Evolutionary conservation across 2,329 filamentous ascomycete genomes (phyloP), one percentile per base, ranked within the genome.

Genomic region (Chaetomiaceae sp.): DNA sequence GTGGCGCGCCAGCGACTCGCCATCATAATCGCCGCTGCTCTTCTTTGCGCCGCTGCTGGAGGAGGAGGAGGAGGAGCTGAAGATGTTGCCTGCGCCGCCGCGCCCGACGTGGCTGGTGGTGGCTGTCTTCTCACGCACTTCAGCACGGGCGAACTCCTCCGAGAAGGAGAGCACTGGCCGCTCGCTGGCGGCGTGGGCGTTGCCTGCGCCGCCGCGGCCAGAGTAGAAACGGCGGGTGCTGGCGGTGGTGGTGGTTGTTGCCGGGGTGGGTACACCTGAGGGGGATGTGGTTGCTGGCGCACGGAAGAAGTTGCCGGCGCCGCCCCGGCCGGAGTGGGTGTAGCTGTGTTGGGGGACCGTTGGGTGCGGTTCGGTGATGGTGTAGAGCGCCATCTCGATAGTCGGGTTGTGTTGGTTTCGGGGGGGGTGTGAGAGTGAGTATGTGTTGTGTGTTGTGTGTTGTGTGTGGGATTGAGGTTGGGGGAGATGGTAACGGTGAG

Each of bases 201-300:
- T 87, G 64, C 84, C 84, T 2, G 82, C 83, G 53, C 84, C 84
- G 61, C 84, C 84, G 53, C 84, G 81, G 62, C 84, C 84, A 10
- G 78, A 78, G 71, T 82, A 79, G 75, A 85, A 85, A 71, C 77
- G 38, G 73, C 57, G 59, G 64, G 50, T 63, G 65, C 68, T 60
- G 25, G 69, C 71, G 43, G 76, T 74, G 56, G 77, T 73, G 53
- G 71, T 61, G 54, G 67, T 63, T 48, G 72, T 70, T 18, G 75
- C 70, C 7, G 69, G 67, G 58, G 73, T 76, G 51, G 78, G 74
- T 47, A 78, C 71, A 64, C 75, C 75, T 64, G 81, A 67, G 54
- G 78, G 71, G n/a, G 71, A 66, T 23, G 73, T 70, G 46, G 72
- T 73, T 5, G 63, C 58, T 16, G 74, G 69, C 11, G 73, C 71